Conservation (phyloP, 2,329 filamentous ascomycete genomes). For the Colletotrichum tropicicola region DNA sequence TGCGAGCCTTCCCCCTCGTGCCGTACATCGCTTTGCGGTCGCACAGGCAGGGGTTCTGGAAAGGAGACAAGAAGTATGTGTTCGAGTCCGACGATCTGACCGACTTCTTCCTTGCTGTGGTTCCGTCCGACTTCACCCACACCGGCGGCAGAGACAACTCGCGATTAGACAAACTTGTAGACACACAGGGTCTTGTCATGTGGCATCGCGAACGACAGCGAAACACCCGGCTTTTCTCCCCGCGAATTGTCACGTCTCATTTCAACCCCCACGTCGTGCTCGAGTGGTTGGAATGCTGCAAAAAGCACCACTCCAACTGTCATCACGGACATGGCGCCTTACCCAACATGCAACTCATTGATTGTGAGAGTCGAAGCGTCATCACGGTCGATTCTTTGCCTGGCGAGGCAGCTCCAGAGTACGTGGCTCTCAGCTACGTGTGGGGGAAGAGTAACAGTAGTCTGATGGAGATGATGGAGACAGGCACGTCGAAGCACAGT, state of each 20-base stretch:
- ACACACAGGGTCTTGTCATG: conserved; percentile 5
- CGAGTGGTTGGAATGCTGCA: conserved; percentile 8
- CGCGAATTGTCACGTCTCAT: background rate
- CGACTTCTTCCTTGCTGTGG: conserved; percentile 15
- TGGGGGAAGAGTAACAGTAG: conserved; percentile 5
- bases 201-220: conserved; percentile 4
- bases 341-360: conserved; percentile 7
- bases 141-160: conserved; percentile 7
- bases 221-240: conserved; percentile 1
- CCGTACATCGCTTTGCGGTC: conserved; percentile 2
- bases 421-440: conserved; percentile 14
- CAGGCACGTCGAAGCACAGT: background rate
- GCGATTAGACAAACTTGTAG: background rate
- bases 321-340: background rate
- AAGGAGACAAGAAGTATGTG: background rate
- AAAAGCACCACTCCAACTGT: background rate
- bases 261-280: conserved; percentile 1
- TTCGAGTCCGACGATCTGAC: conserved; percentile 4
- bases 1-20: conserved; percentile 3
- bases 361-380: background rate
- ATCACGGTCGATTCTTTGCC: background rate
- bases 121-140: conserved; percentile 10
- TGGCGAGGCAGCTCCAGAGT: background rate
- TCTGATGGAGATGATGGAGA: background rate
- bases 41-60: conserved; percentile 5